Conservation (phyloP, 208 protist species). For the Strigomonas oncopelti region DNA sequence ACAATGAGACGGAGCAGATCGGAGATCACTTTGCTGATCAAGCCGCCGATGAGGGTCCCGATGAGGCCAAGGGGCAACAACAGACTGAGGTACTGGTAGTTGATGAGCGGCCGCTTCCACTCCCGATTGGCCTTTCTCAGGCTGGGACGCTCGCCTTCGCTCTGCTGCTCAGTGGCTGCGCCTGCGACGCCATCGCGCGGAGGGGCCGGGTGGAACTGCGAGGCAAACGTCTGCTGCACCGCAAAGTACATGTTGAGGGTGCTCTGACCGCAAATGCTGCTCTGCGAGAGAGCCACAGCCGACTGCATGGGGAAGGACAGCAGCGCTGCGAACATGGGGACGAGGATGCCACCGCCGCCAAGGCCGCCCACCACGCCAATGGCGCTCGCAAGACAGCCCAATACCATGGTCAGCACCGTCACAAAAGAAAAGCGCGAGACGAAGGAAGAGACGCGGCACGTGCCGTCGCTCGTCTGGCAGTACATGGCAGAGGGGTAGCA, state of each 20-base stretch:
- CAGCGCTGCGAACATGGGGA: slow-evolving; percentile 65
- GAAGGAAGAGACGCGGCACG: slow-evolving; percentile 41
- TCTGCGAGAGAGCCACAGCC: slow-evolving; percentile 73
- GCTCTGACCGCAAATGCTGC: slow-evolving; percentile 77
- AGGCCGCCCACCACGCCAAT: slow-evolving; percentile 75
- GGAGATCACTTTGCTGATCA: slow-evolving; percentile 72
- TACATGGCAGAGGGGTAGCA: slow-evolving; percentile 65
- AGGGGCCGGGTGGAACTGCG: slow-evolving; percentile 4
- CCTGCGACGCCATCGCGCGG: not conserved
- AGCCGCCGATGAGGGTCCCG: slow-evolving; percentile 67
- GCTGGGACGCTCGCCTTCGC: no score
- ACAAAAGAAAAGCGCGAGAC: slow-evolving; percentile 24
- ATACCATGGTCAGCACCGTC: slow-evolving; percentile 42
- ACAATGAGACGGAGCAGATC: slow-evolving; percentile 72
- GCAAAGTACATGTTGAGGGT: slow-evolving; percentile 72
- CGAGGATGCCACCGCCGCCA: slow-evolving; percentile 82
- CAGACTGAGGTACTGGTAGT: slow-evolving; percentile 81
- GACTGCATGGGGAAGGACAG: slow-evolving; percentile 56
- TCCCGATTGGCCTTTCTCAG: not conserved
- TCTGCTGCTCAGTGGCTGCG: no score
- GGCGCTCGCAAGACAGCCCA: slow-evolving; percentile 48
- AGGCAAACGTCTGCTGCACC: slow-evolving; percentile 51
- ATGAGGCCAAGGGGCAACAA: slow-evolving; percentile 72
- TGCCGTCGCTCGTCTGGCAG: slow-evolving; percentile 18
- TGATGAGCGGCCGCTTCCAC: slow-evolving; percentile 74